Base-by-base conservation (phyloP, 2,329 filamentous ascomycete species). In the Cladosporium sp. region DNA sequence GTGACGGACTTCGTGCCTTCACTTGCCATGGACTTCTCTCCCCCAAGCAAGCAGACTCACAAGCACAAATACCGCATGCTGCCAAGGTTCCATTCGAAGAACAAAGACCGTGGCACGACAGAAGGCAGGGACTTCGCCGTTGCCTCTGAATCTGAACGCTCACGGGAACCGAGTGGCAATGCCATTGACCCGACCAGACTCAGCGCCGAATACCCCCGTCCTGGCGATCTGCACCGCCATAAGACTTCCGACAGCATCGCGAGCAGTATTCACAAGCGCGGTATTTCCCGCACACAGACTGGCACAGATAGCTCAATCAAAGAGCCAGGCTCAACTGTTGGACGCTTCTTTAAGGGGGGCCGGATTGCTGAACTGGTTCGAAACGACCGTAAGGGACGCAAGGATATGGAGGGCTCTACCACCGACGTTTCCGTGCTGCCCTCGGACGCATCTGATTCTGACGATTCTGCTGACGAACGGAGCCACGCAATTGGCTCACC, bases 301-400 rank as follows among this genome's bases (percentile, higher is more conserved):
- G 37, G 40, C 9, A 37, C 48, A 19, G 50, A 53, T 22, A 32
- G 43, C 13, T 53, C 58, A 2, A 50, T 46, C 4, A 72, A 69
- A 55, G 72, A 75, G 37, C 66, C 69, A 4, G 62, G 66, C 37
- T 81, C 80, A 9, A 82, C 80, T 34, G 75, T 89, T 8, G 81
- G 84, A 40, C 83, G 85, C 6, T 84, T 95, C 44, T 86, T 95
- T 70, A 92, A 89, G 70, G 85, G 84, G 2, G 81, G 83, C 46
- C 78, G 86, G 52, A 83, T 92, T 57, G 87, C 89, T 56, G 86
- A 82, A 31, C 78, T 89, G 31, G 80, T 95, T 2, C 78, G 80
- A n/a, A 77, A 75, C 56, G 83, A 50, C 31, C 48, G 48, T 18
- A 43, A 43, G 31, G 48, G 40, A 3, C 40, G 40, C 9, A 50